Evolutionary conservation across 225 moss, liverwort and hornwort genomes (phyloP).

Genomic region (Antitrichia curtipendula): DNA sequence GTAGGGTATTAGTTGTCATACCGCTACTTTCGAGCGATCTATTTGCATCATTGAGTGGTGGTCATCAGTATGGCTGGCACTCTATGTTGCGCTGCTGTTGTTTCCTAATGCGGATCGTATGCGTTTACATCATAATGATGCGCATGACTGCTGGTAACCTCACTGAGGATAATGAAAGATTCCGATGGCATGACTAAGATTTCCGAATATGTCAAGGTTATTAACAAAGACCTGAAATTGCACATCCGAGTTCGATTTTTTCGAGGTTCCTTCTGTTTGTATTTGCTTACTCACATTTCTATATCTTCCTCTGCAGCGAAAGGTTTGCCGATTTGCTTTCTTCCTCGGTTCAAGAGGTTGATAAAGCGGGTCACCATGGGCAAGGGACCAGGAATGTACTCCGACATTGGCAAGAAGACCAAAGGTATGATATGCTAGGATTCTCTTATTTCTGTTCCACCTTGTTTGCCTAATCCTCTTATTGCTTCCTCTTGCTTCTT

Average conservation of each 20-base stretch:
- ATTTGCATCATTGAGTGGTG: neutral
- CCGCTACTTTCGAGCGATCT: neutral
- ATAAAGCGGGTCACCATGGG: slow-evolving; percentile 66
- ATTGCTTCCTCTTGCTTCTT: neutral
- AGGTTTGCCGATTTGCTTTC: neutral
- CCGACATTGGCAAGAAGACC: slow-evolving; percentile 98
- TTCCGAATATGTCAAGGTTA: neutral
- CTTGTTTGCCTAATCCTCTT: neutral
- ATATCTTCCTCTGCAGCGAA: neutral
- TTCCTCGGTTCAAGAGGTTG: slow-evolving; percentile 11
- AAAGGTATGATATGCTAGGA: slow-evolving; percentile 38
- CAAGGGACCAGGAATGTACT: slow-evolving; percentile 98
- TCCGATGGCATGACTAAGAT: neutral
- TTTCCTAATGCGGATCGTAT: neutral
- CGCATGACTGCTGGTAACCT: neutral
- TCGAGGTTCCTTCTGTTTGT: neutral
- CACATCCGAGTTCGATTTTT: neutral
- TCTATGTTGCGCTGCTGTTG: neutral
- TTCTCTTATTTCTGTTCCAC: neutral
- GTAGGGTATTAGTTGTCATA: neutral
- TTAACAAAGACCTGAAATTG: neutral
- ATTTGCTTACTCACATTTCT: neutral
- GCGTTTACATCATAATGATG: neutral
- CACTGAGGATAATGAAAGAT: neutral
- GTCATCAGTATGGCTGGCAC: neutral